These are phyloP conservation scores for Chrysoporthe puriensis DNA, from an alignment of 2,329 filamentous ascomycete species.

Conservation along the genomic window DNA sequence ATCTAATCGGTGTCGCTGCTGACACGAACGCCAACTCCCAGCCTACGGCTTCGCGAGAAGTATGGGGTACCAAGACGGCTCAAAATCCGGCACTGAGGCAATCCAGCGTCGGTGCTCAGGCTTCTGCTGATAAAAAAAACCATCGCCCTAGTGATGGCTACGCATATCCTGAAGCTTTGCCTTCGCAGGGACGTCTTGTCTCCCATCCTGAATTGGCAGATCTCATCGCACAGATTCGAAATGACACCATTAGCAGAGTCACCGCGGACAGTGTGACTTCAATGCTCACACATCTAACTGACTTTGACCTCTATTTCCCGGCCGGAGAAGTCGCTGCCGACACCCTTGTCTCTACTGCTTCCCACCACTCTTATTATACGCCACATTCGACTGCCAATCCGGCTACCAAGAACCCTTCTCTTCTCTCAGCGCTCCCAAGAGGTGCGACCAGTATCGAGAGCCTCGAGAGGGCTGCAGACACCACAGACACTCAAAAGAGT, in stretches of 20 bases:
- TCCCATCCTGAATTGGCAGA: background rate
- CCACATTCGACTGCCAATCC: background rate
- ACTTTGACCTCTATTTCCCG: background rate
- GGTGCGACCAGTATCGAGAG: background rate
- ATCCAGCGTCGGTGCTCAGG: background rate
- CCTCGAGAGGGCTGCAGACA: slow-evolving; percentile 3
- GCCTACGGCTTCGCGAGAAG: background rate
- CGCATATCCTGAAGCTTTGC: background rate
- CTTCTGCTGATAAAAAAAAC: background rate
- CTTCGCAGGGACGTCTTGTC: background rate
- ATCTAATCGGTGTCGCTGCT: background rate
- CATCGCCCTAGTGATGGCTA: background rate
- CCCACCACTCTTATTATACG: too few relatives aligned
- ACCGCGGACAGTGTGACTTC: too few relatives aligned
- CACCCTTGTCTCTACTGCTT: background rate
- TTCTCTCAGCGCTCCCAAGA: background rate
- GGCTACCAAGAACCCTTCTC: background rate
- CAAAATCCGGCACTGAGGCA: background rate
- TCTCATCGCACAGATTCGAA: background rate
- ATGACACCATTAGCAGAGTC: background rate
- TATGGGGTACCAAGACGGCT: background rate
- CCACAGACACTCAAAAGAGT: background rate
- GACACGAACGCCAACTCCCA: background rate
- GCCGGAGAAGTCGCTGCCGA: background rate
- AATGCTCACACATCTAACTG: background rate